Percentiles rank a stretch among this genome's conserved stretches.
Evolutionary conservation across 2,329 filamentous ascomycete species (phyloP).

Genomic region (Diaporthe australafricana): DNA sequence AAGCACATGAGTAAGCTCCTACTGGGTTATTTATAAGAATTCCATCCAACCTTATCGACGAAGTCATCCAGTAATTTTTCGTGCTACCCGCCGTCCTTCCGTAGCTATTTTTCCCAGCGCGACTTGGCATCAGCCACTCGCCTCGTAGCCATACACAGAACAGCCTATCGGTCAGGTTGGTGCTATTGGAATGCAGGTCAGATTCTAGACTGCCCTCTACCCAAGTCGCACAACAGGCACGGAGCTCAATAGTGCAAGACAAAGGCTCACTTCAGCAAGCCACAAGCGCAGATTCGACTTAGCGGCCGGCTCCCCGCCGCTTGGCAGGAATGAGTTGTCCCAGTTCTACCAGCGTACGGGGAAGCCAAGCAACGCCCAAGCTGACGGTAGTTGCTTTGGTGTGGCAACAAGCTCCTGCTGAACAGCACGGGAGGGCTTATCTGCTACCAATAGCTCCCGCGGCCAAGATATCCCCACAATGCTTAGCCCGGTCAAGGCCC

Average conservation of each 20-base stretch:
- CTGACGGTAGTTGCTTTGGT: conserved; percentile 25
- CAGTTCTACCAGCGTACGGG: conserved; percentile 1
- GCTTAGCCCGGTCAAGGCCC: conserved; percentile 14
- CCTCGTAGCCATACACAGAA: conserved; percentile 10
- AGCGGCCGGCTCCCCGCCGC: conserved; percentile 13
- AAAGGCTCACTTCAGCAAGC: conserved; percentile 13
- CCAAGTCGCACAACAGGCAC: conserved; percentile 12
- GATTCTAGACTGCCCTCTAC: conserved; percentile 4
- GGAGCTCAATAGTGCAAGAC: conserved; percentile 11
- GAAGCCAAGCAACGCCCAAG: too few species aligned
- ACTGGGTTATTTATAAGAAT: neutral
- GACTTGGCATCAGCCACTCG: conserved; percentile 11
- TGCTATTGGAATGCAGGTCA: conserved; percentile 21
- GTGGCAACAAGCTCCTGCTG: neutral
- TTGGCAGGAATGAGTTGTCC: conserved; percentile 20
- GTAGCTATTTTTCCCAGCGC: conserved; percentile 15
- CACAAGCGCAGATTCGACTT: neutral
- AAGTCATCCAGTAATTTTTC: conserved; percentile 11
- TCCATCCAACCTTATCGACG: conserved; percentile 1
- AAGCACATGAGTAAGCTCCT: neutral
- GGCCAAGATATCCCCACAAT: conserved; percentile 29
- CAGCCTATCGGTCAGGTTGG: conserved; percentile 8
- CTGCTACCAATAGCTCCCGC: conserved; percentile 26
- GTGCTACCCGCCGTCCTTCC: neutral
- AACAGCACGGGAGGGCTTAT: neutral